Evolutionary conservation across 441 rosid genomes (phyloP), one percentile per base, ranked within the genome.

Genomic region (Corymbia calophylla): DNA sequence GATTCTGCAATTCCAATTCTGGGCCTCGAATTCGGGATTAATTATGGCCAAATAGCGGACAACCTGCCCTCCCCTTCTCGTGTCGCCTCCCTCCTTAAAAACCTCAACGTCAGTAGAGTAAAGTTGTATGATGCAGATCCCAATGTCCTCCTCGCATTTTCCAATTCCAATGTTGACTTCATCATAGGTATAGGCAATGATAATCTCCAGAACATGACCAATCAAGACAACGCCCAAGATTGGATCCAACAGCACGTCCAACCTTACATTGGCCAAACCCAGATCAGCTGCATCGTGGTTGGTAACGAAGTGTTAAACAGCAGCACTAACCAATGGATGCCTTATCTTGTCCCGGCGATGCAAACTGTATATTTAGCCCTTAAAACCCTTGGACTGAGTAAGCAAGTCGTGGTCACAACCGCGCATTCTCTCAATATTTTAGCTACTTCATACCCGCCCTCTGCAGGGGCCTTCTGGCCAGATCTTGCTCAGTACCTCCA

Each of bases 391-490:
- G 96, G 95, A 13, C 92, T 97, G 32, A 95, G 93, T 55, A 92
- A 93, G 51, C 95, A 95, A 92, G 97, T 97, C 29, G 88, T 90
- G 0, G 98, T 97, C 73, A 94, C 98, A 1, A 91, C 96, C 4
- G 96, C 99, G 1, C 98, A 97, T 89, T 92, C 99, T 0, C 92
- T 95, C 3, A 92, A 91, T 84, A 89, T 97, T 44, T 93, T 97
- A 18, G 91, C 85, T 68, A 90, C 48, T 18, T 97, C 99, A 5
- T 95, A 89, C 62, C 98, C 99, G 66, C 98, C 99, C 87, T 96
- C 99, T 2, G 81, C 96, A 0, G 98, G 98, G 23, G 86, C 94
- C 56, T 97, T 97, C 89, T 87, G 89, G 89, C 92, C 91, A 82
- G 96, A 95, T 80, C 92, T 96, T 47, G 93, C 93, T 9, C 89